phyloP scores from a whole-genome alignment of 23 red algal genomes.

The Cyanidiococcus yangmingshanensis region DNA sequence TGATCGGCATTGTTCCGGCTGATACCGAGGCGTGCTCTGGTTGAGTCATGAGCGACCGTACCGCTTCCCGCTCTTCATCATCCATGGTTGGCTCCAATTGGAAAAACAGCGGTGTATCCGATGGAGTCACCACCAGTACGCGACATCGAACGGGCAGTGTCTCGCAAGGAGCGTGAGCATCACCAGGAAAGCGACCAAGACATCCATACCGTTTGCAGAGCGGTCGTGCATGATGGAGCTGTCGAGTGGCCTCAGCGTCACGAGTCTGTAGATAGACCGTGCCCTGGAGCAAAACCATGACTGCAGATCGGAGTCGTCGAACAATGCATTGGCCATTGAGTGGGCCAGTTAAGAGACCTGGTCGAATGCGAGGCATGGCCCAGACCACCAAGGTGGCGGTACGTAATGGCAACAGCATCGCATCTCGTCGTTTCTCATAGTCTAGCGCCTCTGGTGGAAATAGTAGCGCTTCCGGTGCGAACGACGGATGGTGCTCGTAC shows the following conservation, averaged over 20 bases:
- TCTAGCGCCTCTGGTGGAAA: slow-evolving; percentile 13
- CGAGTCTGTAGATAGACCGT: neutral
- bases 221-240: slow-evolving; percentile 5
- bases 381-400: neutral
- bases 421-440: slow-evolving; percentile 8
- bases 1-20: neutral
- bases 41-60: neutral
- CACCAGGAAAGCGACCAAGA: neutral
- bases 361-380: neutral
- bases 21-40: neutral
- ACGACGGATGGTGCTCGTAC: neutral
- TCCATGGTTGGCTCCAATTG: neutral
- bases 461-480: neutral
- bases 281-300: neutral
- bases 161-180: neutral
- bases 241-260: neutral
- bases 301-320: neutral
- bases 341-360: neutral
- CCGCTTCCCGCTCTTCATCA: neutral
- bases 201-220: slow-evolving; percentile 18
- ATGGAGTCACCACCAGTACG: neutral
- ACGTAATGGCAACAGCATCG: slow-evolving; percentile 9
- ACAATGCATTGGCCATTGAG: neutral
- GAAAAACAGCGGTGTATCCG: slow-evolving; percentile 5
- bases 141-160: slow-evolving; percentile 3